A percentile compares a stretch with the other conserved stretches of the same genome.
phyloP scores from a whole-genome alignment of 805 yeast genomes.

The Candida methanosorbosa region DNA sequence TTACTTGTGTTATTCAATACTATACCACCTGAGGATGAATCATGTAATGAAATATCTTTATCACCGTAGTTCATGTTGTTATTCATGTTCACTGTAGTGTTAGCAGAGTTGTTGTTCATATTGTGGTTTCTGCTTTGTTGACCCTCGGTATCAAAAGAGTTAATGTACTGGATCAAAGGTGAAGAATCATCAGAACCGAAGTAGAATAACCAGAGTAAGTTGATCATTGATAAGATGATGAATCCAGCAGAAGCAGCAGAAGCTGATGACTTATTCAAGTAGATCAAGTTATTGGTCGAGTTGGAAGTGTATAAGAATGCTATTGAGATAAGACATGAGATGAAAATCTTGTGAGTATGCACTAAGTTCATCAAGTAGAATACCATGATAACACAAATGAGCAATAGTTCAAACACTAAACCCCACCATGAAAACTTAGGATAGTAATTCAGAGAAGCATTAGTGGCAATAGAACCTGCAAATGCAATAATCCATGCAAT shows the following conservation, averaged over 20 bases:
- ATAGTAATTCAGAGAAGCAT: slow-evolving; percentile 28
- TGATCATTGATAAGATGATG: slow-evolving; percentile 71
- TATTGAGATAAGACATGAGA: slow-evolving; percentile 51
- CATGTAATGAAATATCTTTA: slow-evolving; percentile 6
- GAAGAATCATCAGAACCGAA: slow-evolving; percentile 87
- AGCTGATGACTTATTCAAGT: slow-evolving; percentile 50
- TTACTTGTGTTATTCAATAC: slow-evolving; percentile 2
- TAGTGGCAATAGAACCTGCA: slow-evolving; percentile 71
- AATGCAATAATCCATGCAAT: slow-evolving; percentile 85
- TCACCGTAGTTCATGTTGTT: no score
- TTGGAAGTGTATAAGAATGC: slow-evolving; percentile 83
- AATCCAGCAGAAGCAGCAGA: slow-evolving; percentile 76
- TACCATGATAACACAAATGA: slow-evolving; percentile 41
- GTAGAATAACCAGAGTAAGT: slow-evolving; percentile 79
- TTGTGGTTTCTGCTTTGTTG: slow-evolving; percentile 9
- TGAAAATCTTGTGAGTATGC: slow-evolving; percentile 56
- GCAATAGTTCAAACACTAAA: slow-evolving; percentile 62
- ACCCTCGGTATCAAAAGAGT: slow-evolving; percentile 46
- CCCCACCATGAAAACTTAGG: slow-evolving; percentile 98
- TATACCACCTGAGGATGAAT: no score
- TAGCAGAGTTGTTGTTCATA: slow-evolving; percentile 3
- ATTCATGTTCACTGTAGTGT: slow-evolving; percentile 5
- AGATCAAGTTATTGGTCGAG: slow-evolving; percentile 72
- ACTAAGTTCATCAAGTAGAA: slow-evolving; percentile 54
- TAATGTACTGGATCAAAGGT: slow-evolving; percentile 78